These are phyloP conservation scores for Immersiporthe knoxdaviesiana DNA, from an alignment of 2,329 filamentous ascomycete genomes.

Conservation along the genomic window DNA sequence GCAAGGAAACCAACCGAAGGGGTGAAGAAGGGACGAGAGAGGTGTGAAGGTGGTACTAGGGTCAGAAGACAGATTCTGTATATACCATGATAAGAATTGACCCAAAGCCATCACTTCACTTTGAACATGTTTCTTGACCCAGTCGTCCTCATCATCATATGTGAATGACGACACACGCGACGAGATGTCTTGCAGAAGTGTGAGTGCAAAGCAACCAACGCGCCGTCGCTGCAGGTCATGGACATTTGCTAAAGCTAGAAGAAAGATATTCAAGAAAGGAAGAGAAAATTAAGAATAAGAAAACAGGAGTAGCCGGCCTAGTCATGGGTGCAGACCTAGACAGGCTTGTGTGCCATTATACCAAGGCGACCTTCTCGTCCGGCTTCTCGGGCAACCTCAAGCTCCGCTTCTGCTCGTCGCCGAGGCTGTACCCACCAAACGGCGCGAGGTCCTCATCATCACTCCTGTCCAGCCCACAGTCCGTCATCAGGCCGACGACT, in stretches of 20 bases:
- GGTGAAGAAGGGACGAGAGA: too few relatives aligned
- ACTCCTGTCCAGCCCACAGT: background rate
- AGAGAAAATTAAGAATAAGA: too few relatives aligned
- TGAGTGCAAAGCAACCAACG: background rate
- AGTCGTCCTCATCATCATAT: too few relatives aligned
- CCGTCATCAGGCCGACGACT: background rate
- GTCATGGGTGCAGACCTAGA: background rate
- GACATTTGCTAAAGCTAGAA: background rate
- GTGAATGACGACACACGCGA: too few relatives aligned
- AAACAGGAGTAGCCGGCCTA: too few relatives aligned
- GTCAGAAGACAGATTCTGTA: too few relatives aligned
- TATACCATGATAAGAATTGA: too few relatives aligned
- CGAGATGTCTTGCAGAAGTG: background rate
- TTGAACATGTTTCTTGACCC: too few relatives aligned
- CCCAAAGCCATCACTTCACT: too few relatives aligned
- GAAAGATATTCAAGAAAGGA: background rate
- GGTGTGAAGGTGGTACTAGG: too few relatives aligned
- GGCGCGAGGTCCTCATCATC: conserved; percentile 1
- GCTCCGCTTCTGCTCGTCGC: background rate
- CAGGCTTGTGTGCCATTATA: background rate
- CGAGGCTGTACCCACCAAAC: background rate
- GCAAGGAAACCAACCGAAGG: too few relatives aligned
- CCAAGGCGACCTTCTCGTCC: background rate
- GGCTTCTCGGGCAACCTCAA: background rate
- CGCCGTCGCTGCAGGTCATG: background rate